Conservation (phyloP, 2,329 filamentous ascomycete species). For the Calonectria naviculata region DNA sequence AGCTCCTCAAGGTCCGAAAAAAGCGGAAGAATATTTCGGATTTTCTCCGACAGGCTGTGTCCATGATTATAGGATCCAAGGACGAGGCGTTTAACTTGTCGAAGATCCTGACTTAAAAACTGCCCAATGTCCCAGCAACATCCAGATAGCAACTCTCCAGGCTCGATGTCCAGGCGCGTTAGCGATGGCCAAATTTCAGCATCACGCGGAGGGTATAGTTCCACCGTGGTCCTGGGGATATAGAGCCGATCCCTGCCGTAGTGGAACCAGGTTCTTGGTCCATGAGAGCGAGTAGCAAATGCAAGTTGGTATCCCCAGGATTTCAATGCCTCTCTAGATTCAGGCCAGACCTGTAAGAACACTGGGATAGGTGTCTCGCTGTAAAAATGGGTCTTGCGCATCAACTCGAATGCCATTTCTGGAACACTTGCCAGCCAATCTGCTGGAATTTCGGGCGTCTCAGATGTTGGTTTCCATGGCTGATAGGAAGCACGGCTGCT, state of each 20-base stretch:
- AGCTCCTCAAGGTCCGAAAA: not conserved
- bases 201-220: not conserved
- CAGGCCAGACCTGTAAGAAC: not conserved
- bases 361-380: not conserved
- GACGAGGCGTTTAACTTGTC: not conserved
- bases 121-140: not conserved
- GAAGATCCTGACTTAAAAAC: not conserved
- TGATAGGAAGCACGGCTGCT: not conserved
- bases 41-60: not conserved
- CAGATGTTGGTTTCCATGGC: not conserved
- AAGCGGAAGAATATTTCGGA: not conserved
- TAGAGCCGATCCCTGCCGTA: not conserved
- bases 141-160: not conserved
- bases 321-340: not conserved
- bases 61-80: not conserved
- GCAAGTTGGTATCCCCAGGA: not conserved
- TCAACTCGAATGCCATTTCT: not conserved
- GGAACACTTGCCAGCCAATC: not conserved
- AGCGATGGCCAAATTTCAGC: not conserved
- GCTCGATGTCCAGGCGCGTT: not conserved
- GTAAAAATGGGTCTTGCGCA: not conserved
- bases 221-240: not conserved
- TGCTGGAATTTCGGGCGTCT: not conserved
- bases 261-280: not conserved
- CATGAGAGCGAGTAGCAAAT: not conserved